phyloP scores from a whole-genome alignment of 73 alveolate genomes.

The Paramecium primaurelia region DNA sequence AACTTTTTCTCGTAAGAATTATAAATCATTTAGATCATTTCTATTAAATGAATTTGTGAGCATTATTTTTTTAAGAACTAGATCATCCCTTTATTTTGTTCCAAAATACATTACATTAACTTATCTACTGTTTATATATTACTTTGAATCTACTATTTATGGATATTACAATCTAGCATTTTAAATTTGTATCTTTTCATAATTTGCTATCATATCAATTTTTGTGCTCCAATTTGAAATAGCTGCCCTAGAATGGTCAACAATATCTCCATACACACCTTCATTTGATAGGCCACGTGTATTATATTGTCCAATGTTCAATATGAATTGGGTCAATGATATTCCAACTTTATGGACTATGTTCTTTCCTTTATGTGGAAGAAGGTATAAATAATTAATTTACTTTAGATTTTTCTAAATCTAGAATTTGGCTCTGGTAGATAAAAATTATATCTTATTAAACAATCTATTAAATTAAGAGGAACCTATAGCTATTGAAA shows the following conservation, averaged over 20 bases:
- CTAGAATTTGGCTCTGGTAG: slow-evolving; percentile 22
- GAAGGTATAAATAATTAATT: background rate
- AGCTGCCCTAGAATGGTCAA: slow-evolving; percentile 45
- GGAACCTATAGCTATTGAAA: background rate
- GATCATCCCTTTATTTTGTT: slow-evolving; percentile 38
- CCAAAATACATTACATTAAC: background rate
- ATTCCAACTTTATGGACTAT: slow-evolving; percentile 59
- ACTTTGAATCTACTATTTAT: background rate
- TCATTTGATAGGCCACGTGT: slow-evolving; percentile 47
- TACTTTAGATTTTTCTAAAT: background rate
- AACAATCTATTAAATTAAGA: slow-evolving; percentile 1
- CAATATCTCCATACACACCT: slow-evolving; percentile 51
- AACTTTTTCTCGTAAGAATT: slow-evolving; percentile 25
- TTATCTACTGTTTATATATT: background rate
- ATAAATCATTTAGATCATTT: background rate
- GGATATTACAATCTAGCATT: slow-evolving; percentile 26
- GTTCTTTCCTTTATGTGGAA: slow-evolving; percentile 57
- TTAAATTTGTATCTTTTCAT: background rate
- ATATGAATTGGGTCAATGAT: slow-evolving; percentile 51
- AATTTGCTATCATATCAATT: background rate
- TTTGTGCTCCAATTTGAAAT: slow-evolving; percentile 26
- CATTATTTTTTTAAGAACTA: slow-evolving; percentile 56
- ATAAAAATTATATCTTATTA: background rate
- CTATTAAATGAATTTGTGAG: slow-evolving; percentile 33
- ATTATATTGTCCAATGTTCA: slow-evolving; percentile 30